These are phyloP conservation scores for Aureoboletus auriporus DNA, from an alignment of 768 basidiomycete species.

Conservation along the genomic window DNA sequence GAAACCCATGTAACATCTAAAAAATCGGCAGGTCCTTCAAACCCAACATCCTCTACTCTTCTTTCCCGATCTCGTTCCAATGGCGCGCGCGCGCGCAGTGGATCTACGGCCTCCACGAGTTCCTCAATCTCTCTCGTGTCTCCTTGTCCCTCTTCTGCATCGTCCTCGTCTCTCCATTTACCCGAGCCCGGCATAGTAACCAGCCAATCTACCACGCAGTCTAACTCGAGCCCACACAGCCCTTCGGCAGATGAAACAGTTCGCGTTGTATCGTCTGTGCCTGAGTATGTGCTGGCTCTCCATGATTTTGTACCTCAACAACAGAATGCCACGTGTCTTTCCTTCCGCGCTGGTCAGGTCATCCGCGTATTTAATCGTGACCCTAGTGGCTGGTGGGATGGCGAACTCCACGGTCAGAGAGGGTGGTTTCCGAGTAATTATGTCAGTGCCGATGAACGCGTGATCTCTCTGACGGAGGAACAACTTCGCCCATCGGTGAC, in stretches of 20 bases:
- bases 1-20: slow-evolving; percentile 32
- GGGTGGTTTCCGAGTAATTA: slow-evolving; percentile 99
- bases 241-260: slow-evolving; percentile 48
- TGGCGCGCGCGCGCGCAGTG: slow-evolving; percentile 39
- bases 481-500: slow-evolving; percentile 46
- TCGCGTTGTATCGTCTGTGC: slow-evolving; percentile 32
- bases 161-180: slow-evolving; percentile 45
- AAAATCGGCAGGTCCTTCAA: slow-evolving; percentile 27
- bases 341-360: slow-evolving; percentile 86
- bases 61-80: slow-evolving; percentile 11
- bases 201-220: slow-evolving; percentile 6
- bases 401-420: slow-evolving; percentile 80
- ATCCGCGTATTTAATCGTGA: slow-evolving; percentile 90
- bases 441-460: slow-evolving; percentile 61
- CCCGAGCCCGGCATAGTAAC: slow-evolving; percentile 34
- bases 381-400: slow-evolving; percentile 97
- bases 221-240: slow-evolving; percentile 36
- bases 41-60: slow-evolving; percentile 23
- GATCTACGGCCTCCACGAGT: slow-evolving; percentile 52
- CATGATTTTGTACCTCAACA: slow-evolving; percentile 83
- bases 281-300: slow-evolving; percentile 85
- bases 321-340: slow-evolving; percentile 74
- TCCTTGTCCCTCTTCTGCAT: slow-evolving; percentile 49
- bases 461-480: slow-evolving; percentile 51
- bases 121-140: slow-evolving; percentile 56